These are phyloP conservation scores for Lentinus tigrinus DNA, from an alignment of 768 basidiomycete genomes.

Conservation along the genomic window DNA sequence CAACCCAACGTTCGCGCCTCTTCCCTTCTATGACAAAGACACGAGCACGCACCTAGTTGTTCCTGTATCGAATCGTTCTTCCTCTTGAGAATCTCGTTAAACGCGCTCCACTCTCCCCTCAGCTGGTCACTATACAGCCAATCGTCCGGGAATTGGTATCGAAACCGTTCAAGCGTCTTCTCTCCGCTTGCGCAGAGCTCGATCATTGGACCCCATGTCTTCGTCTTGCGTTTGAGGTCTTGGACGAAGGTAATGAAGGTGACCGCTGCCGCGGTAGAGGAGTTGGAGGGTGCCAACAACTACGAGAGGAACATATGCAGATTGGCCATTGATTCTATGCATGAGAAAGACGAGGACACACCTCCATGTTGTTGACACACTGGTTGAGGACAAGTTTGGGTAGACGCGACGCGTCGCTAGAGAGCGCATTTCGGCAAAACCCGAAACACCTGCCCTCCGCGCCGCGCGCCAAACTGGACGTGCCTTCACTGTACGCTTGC, in stretches of 20 bases:
- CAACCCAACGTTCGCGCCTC: neutral
- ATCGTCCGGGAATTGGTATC: slow-evolving; percentile 95
- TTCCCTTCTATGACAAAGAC: neutral
- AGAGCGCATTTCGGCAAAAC: slow-evolving; percentile 14
- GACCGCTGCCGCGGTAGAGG: slow-evolving; percentile 96
- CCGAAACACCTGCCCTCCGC: slow-evolving; percentile 11
- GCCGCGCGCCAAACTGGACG: slow-evolving; percentile 8
- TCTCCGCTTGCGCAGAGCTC: slow-evolving; percentile 93
- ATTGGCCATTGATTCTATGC: neutral
- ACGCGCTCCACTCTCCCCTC: slow-evolving; percentile 97
- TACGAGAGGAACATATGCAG: slow-evolving; percentile 3
- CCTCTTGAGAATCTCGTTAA: slow-evolving; percentile 94
- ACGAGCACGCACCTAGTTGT: slow-evolving; percentile 71
- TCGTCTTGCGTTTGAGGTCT: slow-evolving; percentile 96
- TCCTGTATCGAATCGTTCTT: slow-evolving; percentile 99
- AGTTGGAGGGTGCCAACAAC: slow-evolving; percentile 68
- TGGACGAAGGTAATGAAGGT: slow-evolving; percentile 99
- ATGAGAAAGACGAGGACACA: slow-evolving; percentile 6
- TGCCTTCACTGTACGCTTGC: too few relatives aligned
- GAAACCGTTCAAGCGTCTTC: slow-evolving; percentile 94
- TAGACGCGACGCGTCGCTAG: slow-evolving; percentile 27
- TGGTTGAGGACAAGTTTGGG: slow-evolving; percentile 14
- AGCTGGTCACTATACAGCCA: slow-evolving; percentile 99
- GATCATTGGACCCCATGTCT: slow-evolving; percentile 96
- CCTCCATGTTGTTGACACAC: slow-evolving; percentile 34